Evolutionary conservation across 139 green algal genomes (phyloP), one percentile per base, ranked within the genome.

Genomic region (Chlamydomonas applanata): DNA sequence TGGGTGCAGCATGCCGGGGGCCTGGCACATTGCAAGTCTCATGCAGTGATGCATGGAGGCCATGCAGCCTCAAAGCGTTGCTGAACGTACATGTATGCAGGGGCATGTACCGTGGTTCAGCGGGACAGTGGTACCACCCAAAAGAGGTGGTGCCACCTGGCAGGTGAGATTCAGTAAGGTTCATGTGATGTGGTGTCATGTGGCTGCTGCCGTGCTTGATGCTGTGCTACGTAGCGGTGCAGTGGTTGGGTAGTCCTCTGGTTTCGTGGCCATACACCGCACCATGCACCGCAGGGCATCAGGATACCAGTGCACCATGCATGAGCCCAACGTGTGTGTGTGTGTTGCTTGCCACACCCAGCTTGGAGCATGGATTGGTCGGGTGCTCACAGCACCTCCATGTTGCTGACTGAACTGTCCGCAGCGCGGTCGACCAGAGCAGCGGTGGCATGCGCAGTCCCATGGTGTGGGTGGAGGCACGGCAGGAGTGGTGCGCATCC

Each of bases 31-130:
- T n/a, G n/a, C n/a, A n/a, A n/a, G n/a, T n/a, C n/a, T 9, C 19
- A 1, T 45, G 27, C 29, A 40, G 25, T 53, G 9, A n/a, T 20
- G n/a, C n/a, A n/a, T n/a, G n/a, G n/a, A n/a, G n/a, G n/a, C n/a
- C n/a, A n/a, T n/a, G n/a, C n/a, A n/a, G n/a, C n/a, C n/a, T n/a
- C n/a, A n/a, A n/a, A n/a, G n/a, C n/a, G n/a, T n/a, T n/a, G n/a
- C n/a, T n/a, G n/a, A n/a, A n/a, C n/a, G 3, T 14, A 0, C 29
- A 9, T 33, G 20, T 54, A 3, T 29, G 20, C 81, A 87, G 82
- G 82, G 82, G 82, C 63, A 73, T 87, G 71, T 87, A 79, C 71
- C 77, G 82, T 40, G 75, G 61, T 27, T 76, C 60, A 35, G 59
- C 22, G 32, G 65, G 57, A 30, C 75, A 77, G 5, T 87, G 82